Percentiles rank a stretch among this genome's conserved stretches.
Evolutionary conservation across 768 basidiomycete genomes (phyloP).

Genomic region (Mycena crocata): DNA sequence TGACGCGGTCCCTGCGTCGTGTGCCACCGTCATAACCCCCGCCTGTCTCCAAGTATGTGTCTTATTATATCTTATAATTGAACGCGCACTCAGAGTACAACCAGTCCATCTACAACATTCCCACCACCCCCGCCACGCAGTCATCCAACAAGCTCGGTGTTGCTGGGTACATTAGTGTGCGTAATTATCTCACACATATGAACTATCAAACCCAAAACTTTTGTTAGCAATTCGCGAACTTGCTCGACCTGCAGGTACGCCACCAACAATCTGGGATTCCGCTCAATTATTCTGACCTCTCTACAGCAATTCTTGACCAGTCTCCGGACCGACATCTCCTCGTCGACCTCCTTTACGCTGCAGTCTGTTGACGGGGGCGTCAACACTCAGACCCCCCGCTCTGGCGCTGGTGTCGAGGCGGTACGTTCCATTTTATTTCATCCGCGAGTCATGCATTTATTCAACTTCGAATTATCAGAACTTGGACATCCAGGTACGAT

Average conservation of each 20-base stretch:
- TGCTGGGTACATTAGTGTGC: slow-evolving; percentile 35
- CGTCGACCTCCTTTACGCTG: slow-evolving; percentile 45
- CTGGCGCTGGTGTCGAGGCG: slow-evolving; percentile 48
- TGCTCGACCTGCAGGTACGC: neutral
- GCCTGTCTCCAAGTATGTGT: slow-evolving; percentile 32
- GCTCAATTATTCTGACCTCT: slow-evolving; percentile 15
- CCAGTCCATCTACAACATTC: slow-evolving; percentile 37
- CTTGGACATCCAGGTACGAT: slow-evolving; percentile 24
- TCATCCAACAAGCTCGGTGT: slow-evolving; percentile 32
- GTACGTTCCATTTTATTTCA: neutral
- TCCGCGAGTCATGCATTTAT: neutral
- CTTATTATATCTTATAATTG: neutral
- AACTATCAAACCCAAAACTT: no score
- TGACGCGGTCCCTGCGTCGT: slow-evolving; percentile 34
- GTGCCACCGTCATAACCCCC: slow-evolving; percentile 31
- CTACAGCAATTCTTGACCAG: slow-evolving; percentile 36
- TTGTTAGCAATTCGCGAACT: neutral
- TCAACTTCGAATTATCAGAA: neutral
- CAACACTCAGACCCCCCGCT: slow-evolving; percentile 41
- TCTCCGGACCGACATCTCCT: slow-evolving; percentile 43
- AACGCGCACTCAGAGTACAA: neutral
- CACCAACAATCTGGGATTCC: neutral
- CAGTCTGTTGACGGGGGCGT: slow-evolving; percentile 49
- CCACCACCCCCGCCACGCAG: slow-evolving; percentile 33
- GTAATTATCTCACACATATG: no score